phyloP scores from a whole-genome alignment of 768 basidiomycete species.

The Leccinum subgranulosum region DNA sequence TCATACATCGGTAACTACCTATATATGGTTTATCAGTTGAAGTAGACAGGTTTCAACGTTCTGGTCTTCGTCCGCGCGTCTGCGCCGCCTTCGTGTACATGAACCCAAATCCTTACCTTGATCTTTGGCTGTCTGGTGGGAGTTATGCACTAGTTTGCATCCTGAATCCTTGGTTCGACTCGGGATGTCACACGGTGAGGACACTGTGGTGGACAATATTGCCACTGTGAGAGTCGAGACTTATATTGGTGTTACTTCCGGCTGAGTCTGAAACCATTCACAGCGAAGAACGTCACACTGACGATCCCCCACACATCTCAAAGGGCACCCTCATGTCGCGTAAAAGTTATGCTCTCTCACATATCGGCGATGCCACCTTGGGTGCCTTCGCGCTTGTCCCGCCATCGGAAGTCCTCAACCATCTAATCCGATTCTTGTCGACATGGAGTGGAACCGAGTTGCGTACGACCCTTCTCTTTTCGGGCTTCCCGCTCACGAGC shows the following conservation, averaged over 20 bases:
- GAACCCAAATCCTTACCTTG: neutral
- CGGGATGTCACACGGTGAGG: neutral
- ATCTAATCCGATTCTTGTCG: constrained; percentile 70
- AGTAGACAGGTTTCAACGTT: neutral
- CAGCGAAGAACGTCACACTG: no score
- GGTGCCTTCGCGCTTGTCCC: constrained; percentile 60
- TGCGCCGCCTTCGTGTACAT: neutral
- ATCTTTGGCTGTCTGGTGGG: neutral
- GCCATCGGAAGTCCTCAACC: constrained; percentile 63
- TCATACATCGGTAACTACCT: neutral
- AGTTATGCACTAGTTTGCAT: neutral
- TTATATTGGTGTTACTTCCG: neutral
- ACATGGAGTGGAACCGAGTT: constrained; percentile 90
- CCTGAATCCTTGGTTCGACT: neutral
- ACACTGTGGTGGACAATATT: neutral
- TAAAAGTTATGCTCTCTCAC: constrained; percentile 46
- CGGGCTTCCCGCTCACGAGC: constrained; percentile 10
- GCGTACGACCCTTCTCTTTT: constrained; percentile 33
- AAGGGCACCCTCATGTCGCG: constrained; percentile 43
- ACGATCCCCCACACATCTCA: neutral
- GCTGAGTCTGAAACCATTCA: no score
- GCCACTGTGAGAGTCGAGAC: neutral
- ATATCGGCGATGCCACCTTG: constrained; percentile 60
- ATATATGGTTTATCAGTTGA: neutral
- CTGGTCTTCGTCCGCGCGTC: neutral